Evolutionary conservation across 2,329 filamentous ascomycete genomes (phyloP).

Genomic region (Didymella lethalis): DNA sequence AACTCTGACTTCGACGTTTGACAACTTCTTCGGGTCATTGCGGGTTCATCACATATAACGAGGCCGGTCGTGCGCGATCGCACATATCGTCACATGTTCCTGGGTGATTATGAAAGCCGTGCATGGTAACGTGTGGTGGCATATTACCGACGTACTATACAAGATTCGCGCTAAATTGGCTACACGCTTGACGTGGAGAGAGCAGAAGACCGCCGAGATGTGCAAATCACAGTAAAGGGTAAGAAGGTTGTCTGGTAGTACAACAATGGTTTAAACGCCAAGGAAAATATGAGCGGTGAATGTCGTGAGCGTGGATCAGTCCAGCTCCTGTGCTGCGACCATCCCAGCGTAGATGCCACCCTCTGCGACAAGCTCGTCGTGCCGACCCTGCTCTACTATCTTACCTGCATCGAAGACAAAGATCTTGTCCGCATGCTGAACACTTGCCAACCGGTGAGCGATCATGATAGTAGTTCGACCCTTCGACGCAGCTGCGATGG

Average conservation of each 20-base stretch:
- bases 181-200: neutral
- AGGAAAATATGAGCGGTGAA: neutral
- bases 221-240: neutral
- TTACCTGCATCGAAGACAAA: slow-evolving; percentile 76
- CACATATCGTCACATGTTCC: neutral
- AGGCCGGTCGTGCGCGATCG: neutral
- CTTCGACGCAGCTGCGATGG: slow-evolving; percentile 52
- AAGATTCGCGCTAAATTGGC: neutral
- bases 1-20: slow-evolving; percentile 13
- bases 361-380: slow-evolving; percentile 62
- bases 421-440: slow-evolving; percentile 81
- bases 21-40: slow-evolving; percentile 7
- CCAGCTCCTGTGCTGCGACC: slow-evolving; percentile 49
- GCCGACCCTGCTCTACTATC: slow-evolving; percentile 68
- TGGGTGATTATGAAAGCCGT: neutral
- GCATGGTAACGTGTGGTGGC: neutral
- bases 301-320: slow-evolving; percentile 23
- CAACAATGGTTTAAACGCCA: neutral
- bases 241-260: neutral
- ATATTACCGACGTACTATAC: neutral
- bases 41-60: neutral
- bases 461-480: slow-evolving; percentile 74
- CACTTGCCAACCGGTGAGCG: slow-evolving; percentile 77
- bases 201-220: slow-evolving; percentile 4
- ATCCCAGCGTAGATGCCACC: slow-evolving; percentile 49